Evolutionary conservation across 1,284 basidiomycete species (phyloP).

Genomic region (Ceratobasidium sp.): DNA sequence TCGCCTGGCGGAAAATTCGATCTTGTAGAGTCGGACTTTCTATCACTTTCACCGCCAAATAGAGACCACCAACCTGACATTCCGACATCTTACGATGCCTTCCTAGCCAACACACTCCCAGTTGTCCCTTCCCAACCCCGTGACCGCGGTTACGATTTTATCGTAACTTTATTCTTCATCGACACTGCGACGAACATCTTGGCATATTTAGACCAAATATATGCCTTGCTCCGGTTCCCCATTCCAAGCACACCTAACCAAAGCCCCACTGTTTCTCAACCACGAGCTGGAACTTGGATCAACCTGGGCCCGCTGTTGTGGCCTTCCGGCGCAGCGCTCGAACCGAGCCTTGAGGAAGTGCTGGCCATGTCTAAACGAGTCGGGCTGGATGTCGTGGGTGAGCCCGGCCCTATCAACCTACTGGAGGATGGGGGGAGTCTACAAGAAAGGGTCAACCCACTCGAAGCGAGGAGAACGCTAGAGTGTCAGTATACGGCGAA

Average conservation of each 20-base stretch:
- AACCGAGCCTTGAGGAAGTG: constrained; percentile 71
- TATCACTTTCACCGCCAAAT: constrained; percentile 53
- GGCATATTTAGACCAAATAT: constrained; percentile 46
- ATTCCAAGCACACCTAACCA: neutral
- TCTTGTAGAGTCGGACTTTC: constrained; percentile 66
- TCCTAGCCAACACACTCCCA: constrained; percentile 9
- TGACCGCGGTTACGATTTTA: constrained; percentile 61
- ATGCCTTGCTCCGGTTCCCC: constrained; percentile 37
- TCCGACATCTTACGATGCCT: neutral
- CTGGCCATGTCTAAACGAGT: constrained; percentile 60
- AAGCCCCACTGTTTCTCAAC: constrained; percentile 57
- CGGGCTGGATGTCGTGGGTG: constrained; percentile 59
- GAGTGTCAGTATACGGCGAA: constrained; percentile 73
- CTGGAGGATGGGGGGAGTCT: neutral
- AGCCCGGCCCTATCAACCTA: neutral
- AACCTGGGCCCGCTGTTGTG: constrained; percentile 74
- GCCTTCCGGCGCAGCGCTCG: constrained; percentile 66
- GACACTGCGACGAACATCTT: constrained; percentile 71
- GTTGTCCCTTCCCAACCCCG: constrained; percentile 22
- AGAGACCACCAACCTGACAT: constrained; percentile 1
- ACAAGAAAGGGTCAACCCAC: neutral
- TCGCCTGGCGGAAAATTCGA: constrained; percentile 51
- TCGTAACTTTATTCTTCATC: constrained; percentile 76
- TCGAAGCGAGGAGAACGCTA: constrained; percentile 56
- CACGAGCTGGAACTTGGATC: constrained; percentile 68